A percentile compares a stretch with the other conserved stretches of the same genome.
These are phyloP conservation scores for Trichoderma erinaceum DNA, from an alignment of 495 filamentous ascomycete species.

Conservation along the genomic window DNA sequence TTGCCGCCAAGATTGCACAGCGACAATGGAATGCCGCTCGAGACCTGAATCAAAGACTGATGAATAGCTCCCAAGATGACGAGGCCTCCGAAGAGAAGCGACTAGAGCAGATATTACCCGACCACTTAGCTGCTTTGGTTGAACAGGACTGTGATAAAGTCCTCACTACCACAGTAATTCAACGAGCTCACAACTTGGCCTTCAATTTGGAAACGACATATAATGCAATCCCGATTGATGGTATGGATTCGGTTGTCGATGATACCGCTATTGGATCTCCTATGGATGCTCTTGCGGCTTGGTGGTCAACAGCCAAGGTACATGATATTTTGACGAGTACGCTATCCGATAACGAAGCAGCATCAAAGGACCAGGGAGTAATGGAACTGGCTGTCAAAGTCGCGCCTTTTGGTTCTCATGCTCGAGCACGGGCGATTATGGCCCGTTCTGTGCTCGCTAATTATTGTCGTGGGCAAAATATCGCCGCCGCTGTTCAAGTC, in stretches of 20 bases:
- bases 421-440: constrained; percentile 71
- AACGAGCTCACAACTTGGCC: constrained; percentile 84
- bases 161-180: constrained; percentile 66
- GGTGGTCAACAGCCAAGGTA: constrained; percentile 77
- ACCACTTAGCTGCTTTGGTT: constrained; percentile 66
- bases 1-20: constrained; percentile 62
- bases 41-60: constrained; percentile 53
- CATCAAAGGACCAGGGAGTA: constrained; percentile 34
- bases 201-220: constrained; percentile 75
- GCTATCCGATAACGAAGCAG: constrained; percentile 25
- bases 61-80: constrained; percentile 30
- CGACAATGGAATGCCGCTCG: constrained; percentile 78
- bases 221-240: constrained; percentile 55
- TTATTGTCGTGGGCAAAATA: constrained; percentile 47
- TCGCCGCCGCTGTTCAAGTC: constrained; percentile 48
- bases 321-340: constrained; percentile 61
- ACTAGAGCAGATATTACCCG: constrained; percentile 60
- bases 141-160: constrained; percentile 74
- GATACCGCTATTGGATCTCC: constrained; percentile 82
- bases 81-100: constrained; percentile 36
- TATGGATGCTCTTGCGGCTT: constrained; percentile 82
- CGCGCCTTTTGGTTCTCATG: constrained; percentile 74
- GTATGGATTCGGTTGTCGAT: constrained; percentile 78
- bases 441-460: constrained; percentile 56
- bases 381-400: constrained; percentile 55